Percentiles rank a stretch among this genome's conserved stretches.
Conservation (phyloP, 805 yeast genomes). For the Candida easanensis region DNA sequence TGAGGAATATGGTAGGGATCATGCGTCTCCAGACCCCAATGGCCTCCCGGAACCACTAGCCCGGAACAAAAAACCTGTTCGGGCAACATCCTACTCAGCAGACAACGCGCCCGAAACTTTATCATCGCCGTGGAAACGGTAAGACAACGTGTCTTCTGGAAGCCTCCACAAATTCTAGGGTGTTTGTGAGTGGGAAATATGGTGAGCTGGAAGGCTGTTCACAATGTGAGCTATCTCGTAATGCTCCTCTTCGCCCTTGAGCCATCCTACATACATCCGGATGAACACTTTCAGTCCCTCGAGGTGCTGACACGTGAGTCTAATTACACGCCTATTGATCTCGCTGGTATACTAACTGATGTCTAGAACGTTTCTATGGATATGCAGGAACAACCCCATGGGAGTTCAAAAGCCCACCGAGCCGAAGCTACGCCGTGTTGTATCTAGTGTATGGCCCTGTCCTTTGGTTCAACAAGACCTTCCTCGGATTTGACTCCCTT, state of each 20-base stretch:
- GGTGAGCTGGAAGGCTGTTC: conserved; percentile 21
- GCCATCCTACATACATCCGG: conserved; percentile 92
- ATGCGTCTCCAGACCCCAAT: too few species aligned
- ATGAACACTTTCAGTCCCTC: conserved; percentile 92
- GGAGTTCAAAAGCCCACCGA: conserved; percentile 69
- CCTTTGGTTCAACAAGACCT: conserved; percentile 34
- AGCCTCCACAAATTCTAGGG: too few species aligned
- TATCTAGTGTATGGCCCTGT: conserved; percentile 70
- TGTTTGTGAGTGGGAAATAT: too few species aligned
- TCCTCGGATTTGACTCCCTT: conserved; percentile 41
- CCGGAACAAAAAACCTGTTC: too few species aligned
- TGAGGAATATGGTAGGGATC: too few species aligned
- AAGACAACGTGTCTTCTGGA: too few species aligned
- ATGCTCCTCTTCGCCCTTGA: conserved; percentile 57
- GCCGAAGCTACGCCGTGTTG: conserved; percentile 71
- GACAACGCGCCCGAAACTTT: too few species aligned
- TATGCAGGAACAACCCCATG: conserved; percentile 61
- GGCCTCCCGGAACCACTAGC: too few species aligned
- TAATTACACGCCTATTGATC: too few species aligned
- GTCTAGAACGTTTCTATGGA: conserved; percentile 32
- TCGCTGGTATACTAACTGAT: not conserved
- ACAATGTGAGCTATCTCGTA: conserved; percentile 23
- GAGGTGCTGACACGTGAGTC: conserved; percentile 56
- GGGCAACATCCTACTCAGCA: too few species aligned
- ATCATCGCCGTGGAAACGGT: too few species aligned